Evolutionary conservation across 495 filamentous ascomycete genomes (phyloP).

Genomic region (Neurospora sp.): DNA sequence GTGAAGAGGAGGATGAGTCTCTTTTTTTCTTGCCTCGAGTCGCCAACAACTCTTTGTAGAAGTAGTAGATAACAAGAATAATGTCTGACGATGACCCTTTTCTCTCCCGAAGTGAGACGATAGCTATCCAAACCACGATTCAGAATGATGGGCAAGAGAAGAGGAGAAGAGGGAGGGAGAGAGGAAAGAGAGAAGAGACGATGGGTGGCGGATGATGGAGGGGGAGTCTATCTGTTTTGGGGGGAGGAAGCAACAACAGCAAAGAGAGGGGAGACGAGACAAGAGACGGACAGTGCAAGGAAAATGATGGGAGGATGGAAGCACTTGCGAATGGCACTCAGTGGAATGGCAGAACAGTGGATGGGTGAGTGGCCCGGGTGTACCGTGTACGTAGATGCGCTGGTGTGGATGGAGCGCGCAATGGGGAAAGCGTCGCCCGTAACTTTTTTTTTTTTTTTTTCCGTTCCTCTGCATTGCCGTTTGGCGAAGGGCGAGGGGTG

Average conservation of each 20-base stretch:
- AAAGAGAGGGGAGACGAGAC: not conserved
- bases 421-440: not conserved
- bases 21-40: not conserved
- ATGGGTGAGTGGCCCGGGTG: not conserved
- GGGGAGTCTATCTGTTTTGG: not conserved
- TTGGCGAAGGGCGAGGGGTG: constrained; percentile 11
- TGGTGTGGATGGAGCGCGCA: not conserved
- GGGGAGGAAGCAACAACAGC: not conserved
- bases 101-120: not conserved
- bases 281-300: not conserved
- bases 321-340: not conserved
- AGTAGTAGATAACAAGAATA: not conserved
- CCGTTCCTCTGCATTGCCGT: constrained; percentile 12
- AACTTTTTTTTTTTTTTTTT: constrained; percentile 14
- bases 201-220: not conserved
- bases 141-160: not conserved
- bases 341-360: not conserved
- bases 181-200: constrained; percentile 4
- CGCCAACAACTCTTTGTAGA: not conserved
- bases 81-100: not conserved
- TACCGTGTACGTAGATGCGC: not conserved
- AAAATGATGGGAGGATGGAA: not conserved
- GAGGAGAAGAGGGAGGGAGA: not conserved
- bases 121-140: constrained; percentile 1
- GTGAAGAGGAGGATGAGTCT: constrained; percentile 1